Base-by-base conservation (phyloP, 202 grass and related monocot species). In the Musa balbisiana region DNA sequence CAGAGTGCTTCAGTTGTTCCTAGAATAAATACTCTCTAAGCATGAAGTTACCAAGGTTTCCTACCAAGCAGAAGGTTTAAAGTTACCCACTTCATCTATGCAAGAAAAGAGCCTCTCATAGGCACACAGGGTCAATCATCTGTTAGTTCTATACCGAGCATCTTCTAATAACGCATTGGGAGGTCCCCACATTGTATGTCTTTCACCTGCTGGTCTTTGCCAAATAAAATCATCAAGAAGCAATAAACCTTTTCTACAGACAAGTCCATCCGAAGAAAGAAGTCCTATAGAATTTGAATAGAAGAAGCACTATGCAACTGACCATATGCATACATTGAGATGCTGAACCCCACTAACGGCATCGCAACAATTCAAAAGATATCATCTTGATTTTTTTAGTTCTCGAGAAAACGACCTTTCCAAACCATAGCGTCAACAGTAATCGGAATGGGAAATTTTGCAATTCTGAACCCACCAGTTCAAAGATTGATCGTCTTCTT, bases 161-260 rank as follows among this genome's bases (percentile, higher is more conserved):
- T 86, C 91, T 52, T 87, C 85, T 33, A 78, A 90, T 69, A 98
- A 79, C 58, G 95, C 95, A 66, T 76, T 84, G 23, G 88, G 67
- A 66, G 88, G 95, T 20, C 95, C 95, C 91, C 88, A 98, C 95
- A 94, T 98, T 21, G 95, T 94, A 72, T 94, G 95, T 98, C 76
- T 94, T 98, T 14, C 95, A 91, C 80, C 95, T 98, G 78, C 91
- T 87, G 56, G 92, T 94, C 95, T 98, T 84, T 85, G 67, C 64
- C 67, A 43, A 6, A 43, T 43, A 6, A 6, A 43, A 43, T 43
- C 33, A 43, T 43, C 4, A 43, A 8, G 33, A 6, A 43, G 5
- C 33, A 6, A 43, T 43, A 8, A 43, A 43, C 33, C 4, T 43
- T 43, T 43, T 43, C 33, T 43, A 43, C 33, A 43, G 89, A 55